A percentile compares a stretch with the other conserved stretches of the same genome.
These are phyloP conservation scores for Xylaria curta DNA, from an alignment of 495 filamentous ascomycete genomes.

Conservation along the genomic window DNA sequence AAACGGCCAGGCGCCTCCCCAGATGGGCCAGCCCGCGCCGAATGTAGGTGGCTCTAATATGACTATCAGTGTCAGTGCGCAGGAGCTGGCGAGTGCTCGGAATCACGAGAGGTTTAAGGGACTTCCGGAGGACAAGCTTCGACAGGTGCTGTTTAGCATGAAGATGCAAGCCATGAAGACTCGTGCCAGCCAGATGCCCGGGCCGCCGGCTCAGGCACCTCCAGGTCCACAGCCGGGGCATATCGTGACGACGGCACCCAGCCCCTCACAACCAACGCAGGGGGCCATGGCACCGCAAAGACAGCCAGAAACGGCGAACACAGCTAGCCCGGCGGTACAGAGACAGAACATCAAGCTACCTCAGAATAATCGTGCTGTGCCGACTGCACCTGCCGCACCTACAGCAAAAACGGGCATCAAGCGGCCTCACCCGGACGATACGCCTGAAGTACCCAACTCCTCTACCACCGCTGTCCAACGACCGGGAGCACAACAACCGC, in stretches of 20 bases:
- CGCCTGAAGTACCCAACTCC: slow-evolving; percentile 59
- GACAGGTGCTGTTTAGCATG: slow-evolving; percentile 36
- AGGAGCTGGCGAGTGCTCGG: slow-evolving; percentile 56
- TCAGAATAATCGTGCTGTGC: slow-evolving; percentile 31
- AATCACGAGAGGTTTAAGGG: slow-evolving; percentile 45
- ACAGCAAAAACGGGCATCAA: slow-evolving; percentile 52
- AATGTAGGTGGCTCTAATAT: slow-evolving; percentile 35
- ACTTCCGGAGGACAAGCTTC: slow-evolving; percentile 63
- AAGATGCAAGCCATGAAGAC: slow-evolving; percentile 40
- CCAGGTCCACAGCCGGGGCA: slow-evolving; percentile 45
- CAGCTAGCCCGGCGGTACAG: slow-evolving; percentile 27
- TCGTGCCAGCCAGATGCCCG: slow-evolving; percentile 33
- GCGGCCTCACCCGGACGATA: slow-evolving; percentile 68
- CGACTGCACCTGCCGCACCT: slow-evolving; percentile 27
- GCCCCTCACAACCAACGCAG: slow-evolving; percentile 35
- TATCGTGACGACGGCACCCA: slow-evolving; percentile 44
- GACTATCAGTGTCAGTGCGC: slow-evolving; percentile 36
- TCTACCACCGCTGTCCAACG: slow-evolving; percentile 45
- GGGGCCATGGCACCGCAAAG: slow-evolving; percentile 27
- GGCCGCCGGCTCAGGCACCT: slow-evolving; percentile 30
- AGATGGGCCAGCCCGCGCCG: slow-evolving; percentile 30
- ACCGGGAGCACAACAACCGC: slow-evolving; percentile 35
- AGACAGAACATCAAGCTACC: slow-evolving; percentile 36
- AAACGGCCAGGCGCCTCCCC: slow-evolving; percentile 35
- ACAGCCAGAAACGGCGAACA: slow-evolving; percentile 29